Conservation (phyloP, 371 early-diverging fungal species). For the Mucor circinelloides region DNA sequence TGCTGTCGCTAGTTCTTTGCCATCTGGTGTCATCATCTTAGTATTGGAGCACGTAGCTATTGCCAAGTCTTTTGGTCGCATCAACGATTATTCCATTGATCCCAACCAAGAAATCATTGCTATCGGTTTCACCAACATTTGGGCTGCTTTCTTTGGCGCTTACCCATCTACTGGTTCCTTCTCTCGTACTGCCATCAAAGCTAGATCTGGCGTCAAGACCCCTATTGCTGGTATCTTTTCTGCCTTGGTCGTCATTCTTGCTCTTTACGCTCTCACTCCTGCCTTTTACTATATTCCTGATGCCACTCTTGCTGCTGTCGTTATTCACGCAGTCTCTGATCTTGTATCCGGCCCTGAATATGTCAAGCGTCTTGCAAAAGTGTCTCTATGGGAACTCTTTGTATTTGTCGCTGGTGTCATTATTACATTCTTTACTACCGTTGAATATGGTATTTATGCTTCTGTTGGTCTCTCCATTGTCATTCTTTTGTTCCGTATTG, state of each 20-base stretch:
- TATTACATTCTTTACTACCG: slow-evolving; percentile 68
- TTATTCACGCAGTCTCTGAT: slow-evolving; percentile 74
- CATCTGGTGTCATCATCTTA: slow-evolving; percentile 71
- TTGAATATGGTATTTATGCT: slow-evolving; percentile 75
- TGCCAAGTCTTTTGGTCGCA: slow-evolving; percentile 78
- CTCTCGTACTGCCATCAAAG: slow-evolving; percentile 73
- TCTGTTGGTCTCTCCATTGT: slow-evolving; percentile 65
- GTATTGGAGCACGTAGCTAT: slow-evolving; percentile 88
- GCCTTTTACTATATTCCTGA: slow-evolving; percentile 88
- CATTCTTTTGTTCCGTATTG: slow-evolving; percentile 70
- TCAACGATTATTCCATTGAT: slow-evolving; percentile 66
- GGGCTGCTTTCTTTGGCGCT: slow-evolving; percentile 81
- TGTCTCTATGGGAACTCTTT: slow-evolving; percentile 60
- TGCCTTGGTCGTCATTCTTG: slow-evolving; percentile 72
- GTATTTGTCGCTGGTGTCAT: slow-evolving; percentile 58
- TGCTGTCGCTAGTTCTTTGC: slow-evolving; percentile 54
- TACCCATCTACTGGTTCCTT: slow-evolving; percentile 56
- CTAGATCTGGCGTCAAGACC: slow-evolving; percentile 79
- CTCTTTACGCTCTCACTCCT: slow-evolving; percentile 80
- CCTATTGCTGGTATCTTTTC: slow-evolving; percentile 84
- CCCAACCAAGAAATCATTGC: slow-evolving; percentile 88
- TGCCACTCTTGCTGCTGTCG: slow-evolving; percentile 78
- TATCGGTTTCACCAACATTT: slow-evolving; percentile 80
- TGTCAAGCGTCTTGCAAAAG: slow-evolving; percentile 37
- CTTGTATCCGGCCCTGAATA: slow-evolving; percentile 51